Conservation (phyloP, 805 yeast species). For the Wickerhamomyces hampshirensis region DNA sequence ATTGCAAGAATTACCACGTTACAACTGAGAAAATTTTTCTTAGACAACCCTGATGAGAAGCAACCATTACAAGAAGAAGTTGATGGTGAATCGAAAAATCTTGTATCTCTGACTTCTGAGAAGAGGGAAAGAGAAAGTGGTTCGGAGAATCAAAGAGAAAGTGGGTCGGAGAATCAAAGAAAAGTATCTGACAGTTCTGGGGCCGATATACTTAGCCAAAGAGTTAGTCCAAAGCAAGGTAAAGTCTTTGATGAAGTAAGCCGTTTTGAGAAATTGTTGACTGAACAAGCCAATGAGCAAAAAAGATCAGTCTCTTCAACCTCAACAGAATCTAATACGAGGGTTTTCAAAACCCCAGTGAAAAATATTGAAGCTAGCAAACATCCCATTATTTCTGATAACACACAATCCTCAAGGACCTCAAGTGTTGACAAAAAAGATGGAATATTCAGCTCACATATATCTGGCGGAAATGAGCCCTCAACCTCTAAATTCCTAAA, state of each 20-base stretch:
- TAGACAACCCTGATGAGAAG: slow-evolving; percentile 40
- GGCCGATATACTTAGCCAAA: too few species aligned
- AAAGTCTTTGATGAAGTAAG: slow-evolving; percentile 27
- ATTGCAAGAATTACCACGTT: slow-evolving; percentile 85
- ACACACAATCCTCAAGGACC: background rate
- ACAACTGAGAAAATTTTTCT: slow-evolving; percentile 72
- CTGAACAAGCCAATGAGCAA: slow-evolving; percentile 11
- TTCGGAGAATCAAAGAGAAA: slow-evolving; percentile 2
- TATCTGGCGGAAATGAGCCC: slow-evolving; percentile 1
- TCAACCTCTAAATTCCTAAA: slow-evolving; percentile 1
- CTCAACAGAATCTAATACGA: background rate
- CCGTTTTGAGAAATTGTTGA: slow-evolving; percentile 27
- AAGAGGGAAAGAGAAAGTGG: slow-evolving; percentile 14
- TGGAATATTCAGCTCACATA: background rate
- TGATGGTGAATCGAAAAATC: slow-evolving; percentile 6
- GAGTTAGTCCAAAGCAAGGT: slow-evolving; percentile 19
- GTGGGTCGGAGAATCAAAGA: slow-evolving; percentile 1
- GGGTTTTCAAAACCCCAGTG: background rate
- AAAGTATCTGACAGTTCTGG: slow-evolving; percentile 5
- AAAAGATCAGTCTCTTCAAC: slow-evolving; percentile 3
- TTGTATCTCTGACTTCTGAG: slow-evolving; percentile 6
- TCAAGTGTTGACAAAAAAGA: slow-evolving; percentile 5
- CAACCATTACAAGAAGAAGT: slow-evolving; percentile 11
- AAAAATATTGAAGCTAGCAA: background rate
- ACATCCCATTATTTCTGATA: background rate